phyloP scores from a whole-genome alignment of 441 rosid genomes.

The Gossypium gossypioides region DNA sequence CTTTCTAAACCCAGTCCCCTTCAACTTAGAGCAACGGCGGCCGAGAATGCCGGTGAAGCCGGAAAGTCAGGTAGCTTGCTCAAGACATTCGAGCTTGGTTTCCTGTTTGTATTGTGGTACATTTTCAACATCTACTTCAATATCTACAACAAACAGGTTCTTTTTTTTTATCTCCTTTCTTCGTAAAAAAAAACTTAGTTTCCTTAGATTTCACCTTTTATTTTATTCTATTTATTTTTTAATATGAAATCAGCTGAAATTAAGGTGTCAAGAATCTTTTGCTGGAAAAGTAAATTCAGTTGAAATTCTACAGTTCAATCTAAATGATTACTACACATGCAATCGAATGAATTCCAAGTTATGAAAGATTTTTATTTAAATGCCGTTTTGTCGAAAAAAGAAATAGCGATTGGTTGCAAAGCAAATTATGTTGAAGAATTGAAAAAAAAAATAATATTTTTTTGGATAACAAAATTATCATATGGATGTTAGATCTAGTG shows the following conservation, averaged over 20 bases:
- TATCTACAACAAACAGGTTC: conserved; percentile 94
- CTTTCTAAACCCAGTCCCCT: conserved; percentile 23
- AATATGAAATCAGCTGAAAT: not conserved
- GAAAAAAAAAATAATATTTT: too few relatives aligned
- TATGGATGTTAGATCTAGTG: not conserved
- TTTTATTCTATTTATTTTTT: not conserved
- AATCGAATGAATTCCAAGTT: not conserved
- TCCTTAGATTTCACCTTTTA: not conserved
- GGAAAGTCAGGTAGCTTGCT: conserved; percentile 30
- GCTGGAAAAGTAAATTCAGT: not conserved
- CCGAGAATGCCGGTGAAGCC: conserved; percentile 51
- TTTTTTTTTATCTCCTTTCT: conserved; percentile 8
- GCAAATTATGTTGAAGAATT: not conserved
- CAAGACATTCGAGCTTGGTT: conserved; percentile 57
- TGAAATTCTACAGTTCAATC: not conserved
- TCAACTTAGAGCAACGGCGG: conserved; percentile 47
- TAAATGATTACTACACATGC: not conserved
- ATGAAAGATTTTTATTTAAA: not conserved
- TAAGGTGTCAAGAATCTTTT: not conserved
- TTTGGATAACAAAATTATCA: not conserved
- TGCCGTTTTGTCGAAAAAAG: not conserved
- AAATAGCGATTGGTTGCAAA: not conserved
- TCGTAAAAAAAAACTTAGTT: not conserved
- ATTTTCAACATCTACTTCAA: conserved; percentile 95
- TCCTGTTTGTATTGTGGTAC: conserved; percentile 80